phyloP scores from a whole-genome alignment of 2,329 filamentous ascomycete genomes.

The Chalara sp. region DNA sequence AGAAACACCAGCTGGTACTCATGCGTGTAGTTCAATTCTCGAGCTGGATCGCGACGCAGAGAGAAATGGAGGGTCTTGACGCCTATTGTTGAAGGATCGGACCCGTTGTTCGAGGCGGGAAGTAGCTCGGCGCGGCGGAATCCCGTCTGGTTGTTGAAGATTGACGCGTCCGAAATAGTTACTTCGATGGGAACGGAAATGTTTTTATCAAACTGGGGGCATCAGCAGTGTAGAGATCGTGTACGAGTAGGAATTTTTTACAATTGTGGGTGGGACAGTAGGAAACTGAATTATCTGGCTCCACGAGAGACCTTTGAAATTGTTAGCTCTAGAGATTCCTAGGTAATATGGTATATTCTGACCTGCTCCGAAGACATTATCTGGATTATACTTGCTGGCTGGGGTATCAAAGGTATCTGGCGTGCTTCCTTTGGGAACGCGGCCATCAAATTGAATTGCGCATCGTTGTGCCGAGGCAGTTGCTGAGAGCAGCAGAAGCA shows the following conservation, averaged over 20 bases:
- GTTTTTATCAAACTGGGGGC: slow-evolving; percentile 14
- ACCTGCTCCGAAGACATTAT: slow-evolving; percentile 40
- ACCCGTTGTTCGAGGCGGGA: slow-evolving; percentile 40
- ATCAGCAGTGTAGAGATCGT: neutral
- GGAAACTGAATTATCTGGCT: slow-evolving; percentile 44
- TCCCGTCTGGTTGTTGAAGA: slow-evolving; percentile 52
- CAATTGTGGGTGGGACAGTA: slow-evolving; percentile 31
- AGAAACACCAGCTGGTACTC: slow-evolving; percentile 52
- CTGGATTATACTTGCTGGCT: slow-evolving; percentile 41
- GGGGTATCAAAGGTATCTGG: slow-evolving; percentile 34
- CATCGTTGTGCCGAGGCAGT: slow-evolving; percentile 25
- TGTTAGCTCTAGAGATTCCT: neutral
- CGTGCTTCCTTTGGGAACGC: slow-evolving; percentile 33
- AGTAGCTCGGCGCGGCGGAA: slow-evolving; percentile 56
- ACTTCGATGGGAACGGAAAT: slow-evolving; percentile 11
- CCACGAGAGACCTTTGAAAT: slow-evolving; percentile 37
- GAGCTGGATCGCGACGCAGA: slow-evolving; percentile 42
- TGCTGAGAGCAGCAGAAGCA: too few relatives aligned
- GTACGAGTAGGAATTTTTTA: slow-evolving; percentile 18
- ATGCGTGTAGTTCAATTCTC: slow-evolving; percentile 50
- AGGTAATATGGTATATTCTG: slow-evolving; percentile 26
- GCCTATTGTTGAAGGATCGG: slow-evolving; percentile 43
- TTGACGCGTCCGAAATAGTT: slow-evolving; percentile 41
- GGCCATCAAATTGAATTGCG: slow-evolving; percentile 39
- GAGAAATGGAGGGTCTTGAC: slow-evolving; percentile 58